Base-by-base conservation (phyloP, 2,329 filamentous ascomycete genomes). In the Paecilomyces fulvus region DNA sequence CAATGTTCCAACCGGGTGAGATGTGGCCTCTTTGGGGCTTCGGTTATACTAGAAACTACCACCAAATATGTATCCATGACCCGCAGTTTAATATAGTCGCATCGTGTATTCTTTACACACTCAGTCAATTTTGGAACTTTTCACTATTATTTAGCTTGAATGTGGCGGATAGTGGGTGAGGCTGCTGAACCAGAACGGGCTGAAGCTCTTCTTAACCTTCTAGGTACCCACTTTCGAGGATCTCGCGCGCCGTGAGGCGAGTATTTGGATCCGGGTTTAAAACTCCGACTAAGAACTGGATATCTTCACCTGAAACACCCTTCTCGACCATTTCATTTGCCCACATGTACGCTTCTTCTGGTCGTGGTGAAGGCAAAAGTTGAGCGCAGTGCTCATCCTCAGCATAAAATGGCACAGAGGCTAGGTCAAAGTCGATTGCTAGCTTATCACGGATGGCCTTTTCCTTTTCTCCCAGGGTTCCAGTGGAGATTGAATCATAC, bases 331-430 rank as follows among this genome's bases (percentile, higher is more conserved):
- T 58, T 8, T 43, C 14, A 53, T 61, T 63, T 54, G 53, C 57
- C 58, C 61, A 60, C 61, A 60, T 63, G 23, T 63, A 63, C 17
- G 59, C 59, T 55, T 59, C 53, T 20, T 57, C 58, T 53, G 59
- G 56, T 55, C 50, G 60, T n/a, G 60, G 52, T 50, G 56, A 28
- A 31, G 56, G 61, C 30, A 63, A 33, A 3, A 55, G 17, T 51
- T 54, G 53, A 31, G 53, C 52, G 21, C 54, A 58, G 37, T 55
- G 37, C 53, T 60, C 30, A 21, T 63, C 56, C 28, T 62, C 33
- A 20, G 56, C 56, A 55, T 61, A 62, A 21, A 54, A 58, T 52
- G 54, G 57, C 11, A 60, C 46, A 5, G 53, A 57, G 28, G 28
- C 43, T 11, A 61, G 31, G 20, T 61, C 54, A 23, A 61, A 60